phyloP scores from a whole-genome alignment of 768 basidiomycete species.

The Fomitopsis pulvina region DNA sequence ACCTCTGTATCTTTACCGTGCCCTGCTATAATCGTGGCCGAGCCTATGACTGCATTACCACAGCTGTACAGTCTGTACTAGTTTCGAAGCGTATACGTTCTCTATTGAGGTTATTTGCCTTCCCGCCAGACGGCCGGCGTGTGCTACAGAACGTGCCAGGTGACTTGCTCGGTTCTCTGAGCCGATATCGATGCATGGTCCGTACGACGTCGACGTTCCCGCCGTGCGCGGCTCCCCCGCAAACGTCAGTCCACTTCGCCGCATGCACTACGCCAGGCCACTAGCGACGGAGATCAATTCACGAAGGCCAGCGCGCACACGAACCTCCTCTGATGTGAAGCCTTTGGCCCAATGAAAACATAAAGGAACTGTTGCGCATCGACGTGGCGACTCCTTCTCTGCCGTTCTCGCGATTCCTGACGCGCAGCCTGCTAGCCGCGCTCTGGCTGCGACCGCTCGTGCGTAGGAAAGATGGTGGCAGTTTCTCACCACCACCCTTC shows the following conservation, averaged over 20 bases:
- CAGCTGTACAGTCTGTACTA: not conserved
- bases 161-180: not conserved
- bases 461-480: too few species aligned
- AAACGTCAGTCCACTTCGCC: not conserved
- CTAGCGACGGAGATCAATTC: not conserved
- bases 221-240: not conserved
- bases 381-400: not conserved
- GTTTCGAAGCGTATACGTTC: slow-evolving; percentile 1
- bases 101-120: slow-evolving; percentile 1
- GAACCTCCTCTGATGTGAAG: not conserved
- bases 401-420: not conserved
- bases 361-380: not conserved
- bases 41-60: slow-evolving; percentile 1
- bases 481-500: too few species aligned
- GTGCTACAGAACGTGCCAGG: not conserved
- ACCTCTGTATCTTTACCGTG: slow-evolving; percentile 2
- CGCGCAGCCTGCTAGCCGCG: not conserved
- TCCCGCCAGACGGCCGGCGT: not conserved
- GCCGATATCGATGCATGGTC: not conserved
- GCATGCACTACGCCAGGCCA: not conserved
- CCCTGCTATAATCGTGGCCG: not conserved
- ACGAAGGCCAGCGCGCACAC: not conserved
- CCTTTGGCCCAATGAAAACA: not conserved
- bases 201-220: not conserved
- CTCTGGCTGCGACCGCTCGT: not conserved